phyloP scores from a whole-genome alignment of 2,329 filamentous ascomycete species.

The Fusarium cicatricum region DNA sequence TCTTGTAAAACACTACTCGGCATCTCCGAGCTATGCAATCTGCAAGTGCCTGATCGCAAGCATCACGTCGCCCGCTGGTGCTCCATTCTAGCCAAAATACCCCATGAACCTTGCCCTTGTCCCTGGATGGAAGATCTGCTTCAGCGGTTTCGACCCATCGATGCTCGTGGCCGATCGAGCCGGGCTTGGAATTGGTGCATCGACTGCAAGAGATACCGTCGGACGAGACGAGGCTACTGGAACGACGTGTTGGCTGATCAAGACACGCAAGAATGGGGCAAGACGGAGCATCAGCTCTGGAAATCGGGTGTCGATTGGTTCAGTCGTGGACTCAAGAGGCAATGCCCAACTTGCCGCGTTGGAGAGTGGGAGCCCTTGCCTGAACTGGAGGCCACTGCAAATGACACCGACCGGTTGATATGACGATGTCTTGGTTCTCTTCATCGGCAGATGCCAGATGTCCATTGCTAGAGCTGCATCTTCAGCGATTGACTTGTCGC shows the following conservation, averaged over 20 bases:
- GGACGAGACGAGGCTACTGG: slow-evolving; percentile 38
- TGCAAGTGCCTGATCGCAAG: slow-evolving; percentile 26
- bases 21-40: slow-evolving; percentile 22
- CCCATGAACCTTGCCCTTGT: slow-evolving; percentile 17
- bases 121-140: slow-evolving; percentile 23
- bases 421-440: too few species aligned
- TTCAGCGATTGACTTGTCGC: too few species aligned
- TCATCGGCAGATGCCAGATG: too few species aligned
- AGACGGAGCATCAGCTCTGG: slow-evolving; percentile 10
- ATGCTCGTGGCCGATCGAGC: slow-evolving; percentile 18
- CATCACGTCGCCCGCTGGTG: slow-evolving; percentile 18
- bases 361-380: not conserved
- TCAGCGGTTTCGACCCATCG: slow-evolving; percentile 20
- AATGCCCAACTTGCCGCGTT: slow-evolving; percentile 34
- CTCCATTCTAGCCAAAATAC: not conserved
- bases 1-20: slow-evolving; percentile 36
- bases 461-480: not conserved
- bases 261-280: slow-evolving; percentile 12
- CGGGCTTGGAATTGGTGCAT: slow-evolving; percentile 34
- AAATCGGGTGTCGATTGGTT: slow-evolving; percentile 23
- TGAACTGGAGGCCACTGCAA: not conserved
- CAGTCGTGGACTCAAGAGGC: slow-evolving; percentile 22
- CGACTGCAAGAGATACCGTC: slow-evolving; percentile 34
- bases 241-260: not conserved
- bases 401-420: too few species aligned